These are phyloP conservation scores for Blastobotrys serpentis DNA, from an alignment of 1,139 yeast species.

Conservation along the genomic window DNA sequence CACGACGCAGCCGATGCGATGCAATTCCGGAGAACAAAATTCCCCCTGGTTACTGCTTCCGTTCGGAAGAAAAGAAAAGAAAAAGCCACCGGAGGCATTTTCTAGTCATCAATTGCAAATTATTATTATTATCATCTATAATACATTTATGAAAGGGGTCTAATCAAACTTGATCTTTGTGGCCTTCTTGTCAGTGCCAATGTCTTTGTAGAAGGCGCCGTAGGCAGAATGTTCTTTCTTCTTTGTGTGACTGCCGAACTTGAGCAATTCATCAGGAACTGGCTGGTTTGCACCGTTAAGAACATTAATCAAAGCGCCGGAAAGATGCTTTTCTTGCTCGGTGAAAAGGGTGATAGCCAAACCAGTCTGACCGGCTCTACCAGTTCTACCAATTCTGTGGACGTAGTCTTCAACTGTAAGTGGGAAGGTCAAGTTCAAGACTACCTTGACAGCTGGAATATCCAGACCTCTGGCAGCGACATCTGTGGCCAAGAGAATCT, in stretches of 20 bases:
- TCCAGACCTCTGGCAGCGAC: conserved; percentile 99
- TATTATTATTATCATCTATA: too few relatives aligned
- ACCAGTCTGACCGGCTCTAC: conserved; percentile 96
- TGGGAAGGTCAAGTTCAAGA: conserved; percentile 94
- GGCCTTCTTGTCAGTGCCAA: conserved; percentile 82
- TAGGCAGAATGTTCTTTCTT: conserved; percentile 95
- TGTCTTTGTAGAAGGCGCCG: conserved; percentile 94
- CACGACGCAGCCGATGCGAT: too few relatives aligned
- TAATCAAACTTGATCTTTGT: conserved; percentile 78
- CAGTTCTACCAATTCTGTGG: conserved; percentile 97
- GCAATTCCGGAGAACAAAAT: too few relatives aligned
- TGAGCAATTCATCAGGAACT: conserved; percentile 93
- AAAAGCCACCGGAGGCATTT: conserved; percentile 5
- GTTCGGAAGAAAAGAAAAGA: not conserved
- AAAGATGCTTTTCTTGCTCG: conserved; percentile 92
- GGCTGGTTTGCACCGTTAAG: conserved; percentile 91
- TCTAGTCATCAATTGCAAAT: too few relatives aligned
- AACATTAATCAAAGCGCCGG: conserved; percentile 92
- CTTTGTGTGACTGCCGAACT: conserved; percentile 96
- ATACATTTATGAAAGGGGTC: not conserved
- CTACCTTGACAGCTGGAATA: conserved; percentile 95
- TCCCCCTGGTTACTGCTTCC: too few relatives aligned
- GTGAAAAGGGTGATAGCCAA: conserved; percentile 93
- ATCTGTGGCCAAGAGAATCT: conserved; percentile 88
- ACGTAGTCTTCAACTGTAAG: conserved; percentile 97